Evolutionary conservation across 306 rosid species (phyloP), one percentile per base, ranked within the genome.

Genomic region (Pyrus bretschneideri): DNA sequence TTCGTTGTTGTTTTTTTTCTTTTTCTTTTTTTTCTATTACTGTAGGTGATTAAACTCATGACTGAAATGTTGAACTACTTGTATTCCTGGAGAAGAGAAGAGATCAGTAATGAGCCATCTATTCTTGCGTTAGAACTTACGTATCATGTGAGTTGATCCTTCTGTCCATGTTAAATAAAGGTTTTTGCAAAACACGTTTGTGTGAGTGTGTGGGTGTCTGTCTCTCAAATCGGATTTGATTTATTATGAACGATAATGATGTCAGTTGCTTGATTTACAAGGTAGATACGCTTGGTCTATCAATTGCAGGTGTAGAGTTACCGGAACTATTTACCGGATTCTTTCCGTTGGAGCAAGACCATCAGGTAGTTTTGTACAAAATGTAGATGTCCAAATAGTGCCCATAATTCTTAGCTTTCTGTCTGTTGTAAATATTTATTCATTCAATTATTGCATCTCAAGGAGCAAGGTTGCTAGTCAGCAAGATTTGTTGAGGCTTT

Each of bases 361-460:
- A 4, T 74, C 35, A 11, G 67, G 75, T 60, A 62, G 42, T 72
- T 77, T 58, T 82, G 77, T 78, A 78, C 76, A 62, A 21, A 21
- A 55, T 68, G 83, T 9, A 71, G 66, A 79, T 74, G 87, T 74
- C 68, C 78, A 54, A 49, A 45, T 76, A 64, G 18, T 4, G 70
- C 27, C 21, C 27, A 33, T 4, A 33, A 31, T 11, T 66, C 4
- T 21, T 35, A 19, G 66, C 27, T 25, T 78, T 82, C 73, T 35
- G 44, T 71, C 79, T 27, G 33, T 61, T 90, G 87, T 88, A 83
- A 67, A 83, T 86, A 81, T 40, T 75, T 44, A 54, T 14, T 75
- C 59, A 42, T 22, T 49, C 22, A 19, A 52, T 33, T 19, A 30
- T 76, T 76, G 55, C 25, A 67, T 72, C 70, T 57, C 40, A 19